These are phyloP conservation scores for Ustilago trichophora DNA, from an alignment of 1,284 basidiomycete genomes.

Conservation along the genomic window DNA sequence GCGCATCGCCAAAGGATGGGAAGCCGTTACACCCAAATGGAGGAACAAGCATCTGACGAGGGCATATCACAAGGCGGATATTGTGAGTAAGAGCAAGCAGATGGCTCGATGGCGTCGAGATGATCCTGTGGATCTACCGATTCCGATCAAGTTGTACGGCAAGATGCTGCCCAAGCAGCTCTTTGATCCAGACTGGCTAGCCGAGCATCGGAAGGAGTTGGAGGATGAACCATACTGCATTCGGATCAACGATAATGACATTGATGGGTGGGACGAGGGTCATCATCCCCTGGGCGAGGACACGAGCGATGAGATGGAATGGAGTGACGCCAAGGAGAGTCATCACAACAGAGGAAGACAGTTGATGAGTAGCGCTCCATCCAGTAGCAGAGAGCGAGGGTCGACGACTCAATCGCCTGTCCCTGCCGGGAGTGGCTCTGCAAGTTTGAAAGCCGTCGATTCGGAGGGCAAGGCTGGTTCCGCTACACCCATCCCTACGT, in stretches of 20 bases:
- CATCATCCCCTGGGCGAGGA: conserved; percentile 50
- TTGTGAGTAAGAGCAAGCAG: conserved; percentile 50
- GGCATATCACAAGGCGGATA: conserved; percentile 51
- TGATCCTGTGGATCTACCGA: conserved; percentile 47
- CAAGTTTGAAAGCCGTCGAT: neutral
- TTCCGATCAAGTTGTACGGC: conserved; percentile 49
- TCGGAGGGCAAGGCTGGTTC: conserved; percentile 8
- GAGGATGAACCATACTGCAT: conserved; percentile 51
- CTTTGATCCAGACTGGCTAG: conserved; percentile 48
- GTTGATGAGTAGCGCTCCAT: neutral
- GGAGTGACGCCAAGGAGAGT: conserved; percentile 50
- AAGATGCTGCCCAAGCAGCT: conserved; percentile 41
- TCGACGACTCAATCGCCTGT: conserved; percentile 18
- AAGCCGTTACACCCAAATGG: conserved; percentile 53
- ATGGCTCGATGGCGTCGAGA: conserved; percentile 51
- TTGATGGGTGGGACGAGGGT: conserved; percentile 47
- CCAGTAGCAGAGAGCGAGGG: conserved; percentile 8
- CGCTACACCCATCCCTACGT: neutral
- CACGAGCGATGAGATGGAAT: conserved; percentile 54
- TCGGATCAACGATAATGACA: conserved; percentile 39
- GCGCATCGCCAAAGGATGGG: conserved; percentile 45
- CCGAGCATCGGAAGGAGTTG: conserved; percentile 38
- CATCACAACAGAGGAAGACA: conserved; percentile 16
- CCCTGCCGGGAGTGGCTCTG: neutral
- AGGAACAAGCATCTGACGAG: conserved; percentile 49